A percentile compares a stretch with the other conserved stretches of the same genome.
phyloP scores from a whole-genome alignment of 495 filamentous ascomycete genomes.

The Penicillium pulvis region DNA sequence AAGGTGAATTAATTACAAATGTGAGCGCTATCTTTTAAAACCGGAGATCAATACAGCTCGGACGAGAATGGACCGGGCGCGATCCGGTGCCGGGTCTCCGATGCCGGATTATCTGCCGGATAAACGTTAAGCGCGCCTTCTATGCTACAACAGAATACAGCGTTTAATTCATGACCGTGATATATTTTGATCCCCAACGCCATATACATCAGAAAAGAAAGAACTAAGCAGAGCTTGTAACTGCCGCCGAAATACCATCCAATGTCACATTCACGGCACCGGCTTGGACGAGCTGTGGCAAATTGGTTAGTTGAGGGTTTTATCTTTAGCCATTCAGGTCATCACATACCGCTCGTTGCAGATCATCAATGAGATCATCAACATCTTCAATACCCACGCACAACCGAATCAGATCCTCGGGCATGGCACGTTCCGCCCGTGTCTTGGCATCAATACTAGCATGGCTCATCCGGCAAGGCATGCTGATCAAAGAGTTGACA shows the following conservation, averaged over 20 bases:
- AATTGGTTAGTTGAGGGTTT: conserved; percentile 20
- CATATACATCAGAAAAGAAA: conserved; percentile 7
- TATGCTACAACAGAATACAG: background rate
- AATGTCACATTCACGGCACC: conserved; percentile 85
- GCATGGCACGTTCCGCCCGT: conserved; percentile 82
- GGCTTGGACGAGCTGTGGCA: conserved; percentile 79
- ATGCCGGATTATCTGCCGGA: conserved; percentile 36
- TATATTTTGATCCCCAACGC: background rate
- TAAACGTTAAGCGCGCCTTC: conserved; percentile 21
- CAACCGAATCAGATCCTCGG: conserved; percentile 92
- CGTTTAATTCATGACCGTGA: background rate
- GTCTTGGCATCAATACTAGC: conserved; percentile 97
- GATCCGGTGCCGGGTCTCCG: conserved; percentile 27
- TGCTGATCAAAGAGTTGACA: conserved; percentile 97
- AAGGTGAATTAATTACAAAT: conserved; percentile 21
- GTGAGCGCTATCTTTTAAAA: conserved; percentile 12
- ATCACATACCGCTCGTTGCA: conserved; percentile 80
- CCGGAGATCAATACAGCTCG: conserved; percentile 15
- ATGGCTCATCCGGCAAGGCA: conserved; percentile 99
- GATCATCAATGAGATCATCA: conserved; percentile 90
- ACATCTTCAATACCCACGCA: conserved; percentile 97
- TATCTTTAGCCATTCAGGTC: conserved; percentile 6
- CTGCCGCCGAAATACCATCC: conserved; percentile 66
- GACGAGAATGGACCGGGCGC: conserved; percentile 37
- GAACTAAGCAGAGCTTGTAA: conserved; percentile 9